Conservation (phyloP, 2,329 filamentous ascomycete genomes). For the Macrophomina tecta region DNA sequence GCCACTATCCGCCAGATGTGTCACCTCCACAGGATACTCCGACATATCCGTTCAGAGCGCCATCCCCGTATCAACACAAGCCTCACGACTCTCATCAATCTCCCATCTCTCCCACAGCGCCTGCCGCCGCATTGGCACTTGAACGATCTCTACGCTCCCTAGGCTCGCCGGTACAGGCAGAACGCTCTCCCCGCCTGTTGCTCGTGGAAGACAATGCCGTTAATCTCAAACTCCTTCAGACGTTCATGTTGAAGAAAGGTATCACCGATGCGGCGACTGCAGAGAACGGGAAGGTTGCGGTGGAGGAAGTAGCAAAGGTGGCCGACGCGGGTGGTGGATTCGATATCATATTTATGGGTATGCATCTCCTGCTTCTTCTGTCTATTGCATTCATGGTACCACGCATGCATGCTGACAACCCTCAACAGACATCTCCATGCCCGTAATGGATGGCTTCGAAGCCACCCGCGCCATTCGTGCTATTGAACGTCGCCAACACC, state of each 20-base stretch:
- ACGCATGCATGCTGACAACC: neutral
- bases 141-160: neutral
- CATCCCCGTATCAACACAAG: constrained; percentile 10
- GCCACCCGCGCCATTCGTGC: constrained; percentile 54
- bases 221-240: constrained; percentile 45
- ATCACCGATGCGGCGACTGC: constrained; percentile 42
- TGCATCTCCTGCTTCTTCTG: neutral
- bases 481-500: constrained; percentile 49
- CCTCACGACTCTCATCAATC: constrained; percentile 20
- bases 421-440: constrained; percentile 59
- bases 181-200: constrained; percentile 39
- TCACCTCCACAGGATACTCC: constrained; percentile 6
- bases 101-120: constrained; percentile 15
- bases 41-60: constrained; percentile 9
- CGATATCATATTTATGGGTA: constrained; percentile 46
- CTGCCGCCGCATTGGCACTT: constrained; percentile 13
- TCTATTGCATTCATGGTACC: too few relatives aligned
- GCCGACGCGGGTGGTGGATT: constrained; percentile 34
- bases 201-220: constrained; percentile 50
- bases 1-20: constrained; percentile 3
- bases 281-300: constrained; percentile 36
- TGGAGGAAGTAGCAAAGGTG: constrained; percentile 42
- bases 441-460: constrained; percentile 60
- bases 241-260: constrained; percentile 44
- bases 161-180: constrained; percentile 29